Evolutionary conservation across 129 eudicot genomes (phyloP).

Genomic region (Flaveria linearis): DNA sequence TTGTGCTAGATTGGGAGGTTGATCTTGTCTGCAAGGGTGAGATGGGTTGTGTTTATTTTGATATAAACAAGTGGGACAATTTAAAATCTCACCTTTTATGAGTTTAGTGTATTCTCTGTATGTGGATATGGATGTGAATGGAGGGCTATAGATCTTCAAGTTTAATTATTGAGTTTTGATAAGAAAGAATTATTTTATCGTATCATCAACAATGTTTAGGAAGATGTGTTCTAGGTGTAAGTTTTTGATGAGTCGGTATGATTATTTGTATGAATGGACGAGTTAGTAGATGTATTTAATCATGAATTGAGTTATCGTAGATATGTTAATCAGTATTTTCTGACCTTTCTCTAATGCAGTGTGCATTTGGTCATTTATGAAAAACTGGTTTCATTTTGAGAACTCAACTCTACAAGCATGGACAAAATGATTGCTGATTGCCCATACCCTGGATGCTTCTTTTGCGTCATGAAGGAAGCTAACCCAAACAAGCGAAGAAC

Average conservation of each 20-base stretch:
- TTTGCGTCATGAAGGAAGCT: slow-evolving; percentile 96
- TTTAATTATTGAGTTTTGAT: slow-evolving; percentile 10
- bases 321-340: not conserved
- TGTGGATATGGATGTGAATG: not conserved
- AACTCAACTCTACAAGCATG: slow-evolving; percentile 46
- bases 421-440: slow-evolving; percentile 78
- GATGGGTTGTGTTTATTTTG: slow-evolving; percentile 1
- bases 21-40: not conserved
- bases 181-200: not conserved
- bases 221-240: slow-evolving; percentile 8
- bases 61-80: not conserved
- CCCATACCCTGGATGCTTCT: slow-evolving; percentile 97
- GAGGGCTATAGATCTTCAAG: not conserved
- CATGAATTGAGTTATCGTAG: not conserved
- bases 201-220: not conserved
- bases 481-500: slow-evolving; percentile 93
- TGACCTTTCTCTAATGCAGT: slow-evolving; percentile 30
- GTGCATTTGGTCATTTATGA: slow-evolving; percentile 19
- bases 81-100: not conserved
- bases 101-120: not conserved
- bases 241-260: not conserved
- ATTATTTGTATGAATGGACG: not conserved
- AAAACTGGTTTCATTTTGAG: slow-evolving; percentile 27
- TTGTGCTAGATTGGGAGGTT: slow-evolving; percentile 2
- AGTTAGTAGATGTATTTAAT: not conserved